phyloP scores from a whole-genome alignment of 2,329 filamentous ascomycete species.

The Colletotrichum musae region DNA sequence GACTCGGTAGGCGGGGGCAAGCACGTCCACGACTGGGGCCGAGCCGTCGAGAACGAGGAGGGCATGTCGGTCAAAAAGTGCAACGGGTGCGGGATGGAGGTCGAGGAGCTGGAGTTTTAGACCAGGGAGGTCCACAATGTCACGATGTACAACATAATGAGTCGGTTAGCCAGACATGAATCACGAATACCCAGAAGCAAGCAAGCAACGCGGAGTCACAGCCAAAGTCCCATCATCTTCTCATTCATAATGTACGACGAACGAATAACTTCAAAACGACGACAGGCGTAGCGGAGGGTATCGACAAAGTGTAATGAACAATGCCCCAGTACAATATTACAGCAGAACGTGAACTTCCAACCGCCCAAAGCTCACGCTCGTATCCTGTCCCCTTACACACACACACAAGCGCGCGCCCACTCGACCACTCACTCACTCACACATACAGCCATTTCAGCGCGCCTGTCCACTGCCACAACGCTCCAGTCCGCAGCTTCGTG shows the following conservation, averaged over 20 bases:
- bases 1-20: conserved; percentile 78
- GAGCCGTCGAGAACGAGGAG: conserved; percentile 76
- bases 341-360: conserved; percentile 6
- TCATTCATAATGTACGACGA: conserved; percentile 17
- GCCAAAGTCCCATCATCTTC: conserved; percentile 6
- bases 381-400: conserved; percentile 9
- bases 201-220: background rate
- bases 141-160: no score
- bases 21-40: conserved; percentile 92
- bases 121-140: background rate
- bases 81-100: conserved; percentile 81
- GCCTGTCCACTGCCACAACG: conserved; percentile 16
- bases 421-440: no score
- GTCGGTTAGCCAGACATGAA: background rate
- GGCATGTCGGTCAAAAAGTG: conserved; percentile 88
- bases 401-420: no score
- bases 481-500: conserved; percentile 2
- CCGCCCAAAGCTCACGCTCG: background rate
- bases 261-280: background rate
- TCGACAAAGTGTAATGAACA: conserved; percentile 30
- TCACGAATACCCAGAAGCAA: background rate
- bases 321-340: conserved; percentile 31
- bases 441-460: background rate
- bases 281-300: conserved; percentile 26
- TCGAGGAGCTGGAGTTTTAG: conserved; percentile 80